Percentiles rank a stretch among this genome's conserved stretches.
Conservation (phyloP, 768 basidiomycete species). For the Serendipita vermifera region DNA sequence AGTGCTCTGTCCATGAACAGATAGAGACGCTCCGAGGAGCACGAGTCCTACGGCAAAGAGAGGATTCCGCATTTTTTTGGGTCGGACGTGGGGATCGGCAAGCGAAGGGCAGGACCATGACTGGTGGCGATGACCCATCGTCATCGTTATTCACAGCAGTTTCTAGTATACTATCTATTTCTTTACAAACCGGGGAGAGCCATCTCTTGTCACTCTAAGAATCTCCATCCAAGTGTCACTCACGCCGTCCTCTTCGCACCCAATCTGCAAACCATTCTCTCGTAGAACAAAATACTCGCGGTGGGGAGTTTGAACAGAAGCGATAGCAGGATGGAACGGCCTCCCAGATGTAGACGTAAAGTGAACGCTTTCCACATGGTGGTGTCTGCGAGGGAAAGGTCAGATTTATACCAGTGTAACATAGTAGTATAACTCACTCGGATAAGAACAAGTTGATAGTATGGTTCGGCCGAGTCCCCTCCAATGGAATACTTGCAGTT, state of each 20-base stretch:
- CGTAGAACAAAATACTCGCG: conserved; percentile 57
- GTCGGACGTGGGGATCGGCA: too few relatives aligned
- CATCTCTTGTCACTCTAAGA: conserved; percentile 34
- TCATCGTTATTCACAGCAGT: neutral
- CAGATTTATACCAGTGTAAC: neutral
- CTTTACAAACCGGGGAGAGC: conserved; percentile 3
- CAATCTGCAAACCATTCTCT: conserved; percentile 68
- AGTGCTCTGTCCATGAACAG: too few relatives aligned
- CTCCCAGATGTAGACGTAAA: conserved; percentile 34
- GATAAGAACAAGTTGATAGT: conserved; percentile 51
- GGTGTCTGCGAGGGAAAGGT: conserved; percentile 35
- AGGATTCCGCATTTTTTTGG: too few relatives aligned
- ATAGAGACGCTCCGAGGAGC: too few relatives aligned
- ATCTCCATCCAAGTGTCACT: conserved; percentile 47
- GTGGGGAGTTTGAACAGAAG: conserved; percentile 53
- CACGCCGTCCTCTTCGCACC: conserved; percentile 62
- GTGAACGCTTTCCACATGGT: conserved; percentile 65
- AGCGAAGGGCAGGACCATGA: too few relatives aligned
- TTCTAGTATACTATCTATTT: neutral
- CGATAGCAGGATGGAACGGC: conserved; percentile 48
- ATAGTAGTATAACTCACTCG: conserved; percentile 27
- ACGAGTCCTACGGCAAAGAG: too few relatives aligned
- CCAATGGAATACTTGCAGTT: conserved; percentile 36
- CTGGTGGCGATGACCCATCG: neutral
- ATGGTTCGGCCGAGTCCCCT: conserved; percentile 15